Evolutionary conservation across 352 stramenopile genomes (phyloP), one percentile per base, ranked within the genome.

Genomic region (Phytopythium oedochilum): DNA sequence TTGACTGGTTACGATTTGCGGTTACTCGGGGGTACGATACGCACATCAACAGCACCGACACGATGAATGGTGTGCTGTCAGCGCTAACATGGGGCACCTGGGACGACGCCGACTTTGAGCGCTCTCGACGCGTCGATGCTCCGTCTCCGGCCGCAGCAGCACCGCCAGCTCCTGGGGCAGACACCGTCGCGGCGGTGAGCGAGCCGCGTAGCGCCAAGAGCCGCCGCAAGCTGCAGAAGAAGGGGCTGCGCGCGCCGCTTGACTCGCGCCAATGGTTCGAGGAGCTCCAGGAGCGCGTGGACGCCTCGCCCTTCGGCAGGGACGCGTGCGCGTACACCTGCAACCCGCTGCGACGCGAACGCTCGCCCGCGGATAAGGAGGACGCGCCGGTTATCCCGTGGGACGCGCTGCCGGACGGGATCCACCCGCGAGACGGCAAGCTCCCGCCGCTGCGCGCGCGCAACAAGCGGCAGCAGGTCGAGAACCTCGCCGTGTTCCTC

Each of bases 61-160:
- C 22, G n/a, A 92, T 92, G 82, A 92, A 92, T 67, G 75, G 75
- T 39, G 67, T 92, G 43, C 63, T 92, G 49, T 57, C 82, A n/a
- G 52, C 59, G 18, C 62, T 84, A 53, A 92, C 82, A 29, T 92
- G 82, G 82, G 79, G 82, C 49, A 90, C 77, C 8, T 92, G 82
- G 82, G 81, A 89, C 61, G 68, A 68, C 66, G 42, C 57, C 34
- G 47, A 61, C 22, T 64, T 78, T 63, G 59, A 23, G 46, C 46
- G 46, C 46, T 52, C 18, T 18, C 8, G 46, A 5, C 18, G 18
- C 46, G 3, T 29, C n/a, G 18, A 29, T 2, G 46, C 42, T 32
- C 14, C 28, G 1, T n/a, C 28, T 11, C 10, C 46, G 5, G 7
- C 18, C 15, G 17, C 28, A 9, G 11, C 32, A 15, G 20, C 48